Percentiles rank a stretch among this genome's conserved stretches.
These are phyloP conservation scores for Acacia confusa DNA, from an alignment of 306 rosid genomes.

Conservation along the genomic window DNA sequence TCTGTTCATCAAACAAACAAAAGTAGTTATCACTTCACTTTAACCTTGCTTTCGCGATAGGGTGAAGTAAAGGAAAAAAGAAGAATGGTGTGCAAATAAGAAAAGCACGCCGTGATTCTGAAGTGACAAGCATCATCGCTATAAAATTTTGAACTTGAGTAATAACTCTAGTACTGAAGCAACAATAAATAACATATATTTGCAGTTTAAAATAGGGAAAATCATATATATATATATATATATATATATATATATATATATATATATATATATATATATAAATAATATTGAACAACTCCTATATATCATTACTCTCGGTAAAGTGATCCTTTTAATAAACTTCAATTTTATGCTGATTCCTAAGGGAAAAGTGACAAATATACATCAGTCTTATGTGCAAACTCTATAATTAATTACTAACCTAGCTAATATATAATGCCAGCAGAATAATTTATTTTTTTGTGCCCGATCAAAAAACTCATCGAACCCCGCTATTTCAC, in stretches of 20 bases:
- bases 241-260: too few species aligned
- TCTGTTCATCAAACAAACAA: background rate
- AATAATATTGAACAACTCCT: background rate
- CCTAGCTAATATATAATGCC: background rate
- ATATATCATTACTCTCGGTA: background rate
- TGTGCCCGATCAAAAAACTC: background rate
- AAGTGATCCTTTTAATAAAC: background rate
- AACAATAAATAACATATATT: background rate
- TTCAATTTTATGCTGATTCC: background rate
- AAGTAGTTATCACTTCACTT: background rate
- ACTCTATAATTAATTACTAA: too few species aligned
- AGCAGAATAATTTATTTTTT: background rate
- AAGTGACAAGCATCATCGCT: background rate
- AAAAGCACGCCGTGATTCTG: background rate
- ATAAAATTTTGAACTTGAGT: background rate
- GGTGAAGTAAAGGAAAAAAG: background rate
- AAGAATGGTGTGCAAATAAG: background rate
- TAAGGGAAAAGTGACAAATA: background rate
- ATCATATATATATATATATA: too few species aligned
- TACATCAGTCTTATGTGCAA: too few species aligned
- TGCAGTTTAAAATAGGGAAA: background rate
- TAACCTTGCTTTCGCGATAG: background rate
- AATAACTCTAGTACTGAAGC: background rate
- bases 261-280: too few species aligned
- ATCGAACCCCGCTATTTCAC: background rate